Evolutionary conservation across 306 rosid genomes (phyloP), one percentile per base, ranked within the genome.

Genomic region (Quercus aquifolioides): DNA sequence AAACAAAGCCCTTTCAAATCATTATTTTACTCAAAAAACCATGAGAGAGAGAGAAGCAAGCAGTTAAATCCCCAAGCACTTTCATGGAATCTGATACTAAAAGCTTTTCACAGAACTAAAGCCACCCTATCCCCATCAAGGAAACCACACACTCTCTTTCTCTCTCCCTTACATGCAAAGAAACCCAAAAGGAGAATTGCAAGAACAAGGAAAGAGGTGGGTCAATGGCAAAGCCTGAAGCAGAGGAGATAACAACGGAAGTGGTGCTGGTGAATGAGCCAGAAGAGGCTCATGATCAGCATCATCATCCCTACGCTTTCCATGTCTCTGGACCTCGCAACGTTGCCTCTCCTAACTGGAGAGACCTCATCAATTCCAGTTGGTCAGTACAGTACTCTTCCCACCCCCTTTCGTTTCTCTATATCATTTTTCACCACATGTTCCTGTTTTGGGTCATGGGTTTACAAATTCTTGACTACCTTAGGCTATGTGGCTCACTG

Each of bases 281-380:
- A 69, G 78, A 26, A 54, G 83, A 85, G 41, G 84, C 88, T 77
- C 97, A 41, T 41, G 3, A 41, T 41, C 46, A 41, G 12, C 11
- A 41, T 41, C 46, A 41, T 41, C 46, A 95, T 72, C 99, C 99
- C 0, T 87, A 91, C 67, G 95, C 99, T 1, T 95, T 95, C 77
- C 96, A 92, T 78, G 97, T 92, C 26, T 95, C 98, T 76, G 98
- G 99, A 12, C 99, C 99, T 80, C 91, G 99, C 30, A 91, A 92
- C 28, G 80, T 92, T 25, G 51, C 85, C 55, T 17, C 92, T 54
- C 97, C 92, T n/a, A 92, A 87, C 82, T 95, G 98, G 98, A 89
- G 86, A 84, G 96, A 95, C 64, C 91, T 92, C 25, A 76, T 95
- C 71, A 84, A 20, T 76, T 95, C 99, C 1, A 92, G 94, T 60